Evolutionary conservation across 2,329 filamentous ascomycete species (phyloP).

Genomic region (Cladobotryum mycophilum): DNA sequence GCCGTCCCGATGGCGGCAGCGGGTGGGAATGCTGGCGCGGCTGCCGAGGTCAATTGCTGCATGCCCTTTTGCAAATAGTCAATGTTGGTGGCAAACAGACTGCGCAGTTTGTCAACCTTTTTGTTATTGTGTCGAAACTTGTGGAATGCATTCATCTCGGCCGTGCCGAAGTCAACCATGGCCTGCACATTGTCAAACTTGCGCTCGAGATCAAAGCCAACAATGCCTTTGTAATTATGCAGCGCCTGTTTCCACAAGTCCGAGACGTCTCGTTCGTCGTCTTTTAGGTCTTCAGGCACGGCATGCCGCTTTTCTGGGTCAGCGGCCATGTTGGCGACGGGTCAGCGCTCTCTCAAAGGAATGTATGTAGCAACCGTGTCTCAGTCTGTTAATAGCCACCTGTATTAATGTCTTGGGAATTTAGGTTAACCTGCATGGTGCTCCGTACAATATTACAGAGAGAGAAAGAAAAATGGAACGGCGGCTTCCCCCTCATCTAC

Average conservation of each 20-base stretch:
- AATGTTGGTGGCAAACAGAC: conserved; percentile 23
- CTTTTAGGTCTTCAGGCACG: conserved; percentile 15
- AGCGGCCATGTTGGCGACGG: background rate
- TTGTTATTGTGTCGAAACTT: conserved; percentile 28
- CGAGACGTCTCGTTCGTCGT: conserved; percentile 23
- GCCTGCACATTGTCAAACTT: conserved; percentile 22
- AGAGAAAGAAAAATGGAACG: no score
- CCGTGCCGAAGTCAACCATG: conserved; percentile 21
- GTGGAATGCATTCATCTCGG: conserved; percentile 26
- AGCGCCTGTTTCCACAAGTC: conserved; percentile 28
- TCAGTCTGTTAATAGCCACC: no score
- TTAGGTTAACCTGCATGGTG: no score
- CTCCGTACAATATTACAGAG: no score
- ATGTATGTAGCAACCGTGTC: no score
- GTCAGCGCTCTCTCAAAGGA: no score
- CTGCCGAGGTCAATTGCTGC: conserved; percentile 24
- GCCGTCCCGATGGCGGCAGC: conserved; percentile 28
- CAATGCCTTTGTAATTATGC: conserved; percentile 26
- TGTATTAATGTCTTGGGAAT: no score
- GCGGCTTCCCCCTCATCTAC: no score
- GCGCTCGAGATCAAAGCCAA: conserved; percentile 25
- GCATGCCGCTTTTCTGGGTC: background rate
- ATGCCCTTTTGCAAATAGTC: conserved; percentile 24
- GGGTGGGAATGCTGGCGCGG: conserved; percentile 26
- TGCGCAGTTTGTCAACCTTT: conserved; percentile 27